These are phyloP conservation scores for Cryptococcus floricola DNA, from an alignment of 1,284 basidiomycete genomes.

Conservation along the genomic window DNA sequence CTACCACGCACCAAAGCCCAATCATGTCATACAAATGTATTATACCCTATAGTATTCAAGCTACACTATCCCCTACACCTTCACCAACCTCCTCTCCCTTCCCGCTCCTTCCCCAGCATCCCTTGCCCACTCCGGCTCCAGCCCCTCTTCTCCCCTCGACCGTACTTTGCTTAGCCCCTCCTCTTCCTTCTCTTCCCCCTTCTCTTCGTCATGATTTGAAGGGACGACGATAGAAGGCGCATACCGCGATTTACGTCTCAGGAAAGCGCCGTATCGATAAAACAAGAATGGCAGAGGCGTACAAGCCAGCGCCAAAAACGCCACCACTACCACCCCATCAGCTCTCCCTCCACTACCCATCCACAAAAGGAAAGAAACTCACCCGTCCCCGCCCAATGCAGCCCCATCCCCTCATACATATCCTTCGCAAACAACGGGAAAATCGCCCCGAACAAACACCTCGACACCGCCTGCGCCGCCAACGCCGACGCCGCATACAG, in stretches of 20 bases:
- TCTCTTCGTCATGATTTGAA: constrained; percentile 1
- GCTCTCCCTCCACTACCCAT: neutral
- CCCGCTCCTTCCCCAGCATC: constrained; percentile 27
- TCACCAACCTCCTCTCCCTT: neutral
- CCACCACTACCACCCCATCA: constrained; percentile 53
- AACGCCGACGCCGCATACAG: constrained; percentile 61
- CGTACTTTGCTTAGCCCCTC: constrained; percentile 12
- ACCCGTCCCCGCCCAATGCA: constrained; percentile 40
- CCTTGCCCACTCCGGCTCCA: constrained; percentile 35
- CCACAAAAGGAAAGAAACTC: constrained; percentile 5
- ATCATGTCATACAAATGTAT: too few species aligned
- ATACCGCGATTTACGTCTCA: constrained; percentile 40
- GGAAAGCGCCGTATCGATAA: constrained; percentile 45
- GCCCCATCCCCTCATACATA: constrained; percentile 46
- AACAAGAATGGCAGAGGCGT: constrained; percentile 57
- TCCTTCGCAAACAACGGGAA: constrained; percentile 42
- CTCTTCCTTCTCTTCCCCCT: constrained; percentile 1
- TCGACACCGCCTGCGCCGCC: constrained; percentile 65
- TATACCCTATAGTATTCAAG: neutral
- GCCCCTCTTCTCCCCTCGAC: constrained; percentile 18
- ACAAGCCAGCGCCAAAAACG: constrained; percentile 57
- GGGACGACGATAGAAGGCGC: constrained; percentile 14
- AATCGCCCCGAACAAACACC: constrained; percentile 57
- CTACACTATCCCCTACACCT: constrained; percentile 1
- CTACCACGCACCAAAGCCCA: too few species aligned